Conservation (phyloP, 1,284 basidiomycete species). For the Leccinum angustisporum region DNA sequence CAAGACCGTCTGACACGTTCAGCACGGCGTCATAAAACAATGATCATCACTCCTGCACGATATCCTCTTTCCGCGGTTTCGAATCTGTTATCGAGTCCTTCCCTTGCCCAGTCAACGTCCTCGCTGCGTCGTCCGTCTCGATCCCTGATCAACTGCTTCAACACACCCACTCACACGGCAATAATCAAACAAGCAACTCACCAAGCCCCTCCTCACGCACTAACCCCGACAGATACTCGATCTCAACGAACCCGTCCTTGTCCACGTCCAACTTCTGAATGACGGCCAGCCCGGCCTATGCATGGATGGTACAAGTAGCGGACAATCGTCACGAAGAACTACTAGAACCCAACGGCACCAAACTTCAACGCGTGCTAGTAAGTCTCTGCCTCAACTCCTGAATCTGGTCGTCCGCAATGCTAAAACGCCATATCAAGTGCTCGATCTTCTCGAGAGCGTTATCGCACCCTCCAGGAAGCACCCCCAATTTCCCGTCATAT, state of each 20-base stretch:
- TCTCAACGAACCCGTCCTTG: too few relatives aligned
- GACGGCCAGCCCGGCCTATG: too few relatives aligned
- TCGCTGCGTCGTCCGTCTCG: constrained; percentile 71
- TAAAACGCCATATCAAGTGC: constrained; percentile 14
- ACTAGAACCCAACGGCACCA: too few relatives aligned
- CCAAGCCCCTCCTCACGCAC: constrained; percentile 80
- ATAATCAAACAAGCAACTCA: constrained; percentile 31
- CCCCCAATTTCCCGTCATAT: not conserved
- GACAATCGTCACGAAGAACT: not conserved
- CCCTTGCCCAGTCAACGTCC: constrained; percentile 58
- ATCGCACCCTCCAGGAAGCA: constrained; percentile 8
- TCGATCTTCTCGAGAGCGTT: constrained; percentile 12
- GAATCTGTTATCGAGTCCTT: constrained; percentile 73
- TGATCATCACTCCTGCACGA: constrained; percentile 63
- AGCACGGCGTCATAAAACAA: not conserved
- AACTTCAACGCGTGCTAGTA: too few relatives aligned
- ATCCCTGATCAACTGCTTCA: constrained; percentile 42
- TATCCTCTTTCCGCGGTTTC: constrained; percentile 83
- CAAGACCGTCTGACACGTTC: not conserved
- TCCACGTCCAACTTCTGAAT: too few relatives aligned
- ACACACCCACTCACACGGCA: not conserved
- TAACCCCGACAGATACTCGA: too few relatives aligned
- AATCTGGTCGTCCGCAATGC: constrained; percentile 10
- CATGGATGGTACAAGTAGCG: not conserved
- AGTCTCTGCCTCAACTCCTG: not conserved